Evolutionary conservation across 306 rosid species (phyloP), one percentile per base, ranked within the genome.

Genomic region (Prunus armeniaca): DNA sequence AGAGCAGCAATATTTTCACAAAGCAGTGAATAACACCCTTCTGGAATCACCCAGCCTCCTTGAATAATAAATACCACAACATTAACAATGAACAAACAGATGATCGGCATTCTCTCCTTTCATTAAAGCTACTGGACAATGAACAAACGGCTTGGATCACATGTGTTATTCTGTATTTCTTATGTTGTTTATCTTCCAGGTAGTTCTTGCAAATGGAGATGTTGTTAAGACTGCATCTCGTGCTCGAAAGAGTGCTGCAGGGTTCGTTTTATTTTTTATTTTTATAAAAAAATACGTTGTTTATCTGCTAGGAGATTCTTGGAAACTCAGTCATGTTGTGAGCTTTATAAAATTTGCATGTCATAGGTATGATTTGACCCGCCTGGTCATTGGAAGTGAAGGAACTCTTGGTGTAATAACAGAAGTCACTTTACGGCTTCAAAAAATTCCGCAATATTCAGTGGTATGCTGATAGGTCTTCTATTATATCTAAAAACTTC

Each of bases 351-450:
- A 50, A 12, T 69, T 67, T 69, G 68, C 56, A 34, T 81, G 38
- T 82, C 67, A 20, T 81, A 91, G 97, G 88, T 95, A 95, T 82
- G 98, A 95, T 78, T 83, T 95, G 89, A 95, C 97, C 43, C 97
- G 97, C 69, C 81, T 95, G 85, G 54, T 95, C 84, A 95, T 95
- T 87, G 98, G 98, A 88, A 95, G 98, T 80, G 98, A 95, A 89
- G 98, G 98, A 80, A 92, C 98, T 55, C 93, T 92, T 64, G 98
- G 97, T 56, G 86, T 90, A 61, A 89, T 95, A 79, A 92, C 97
- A 77, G 98, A 95, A 89, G 89, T 86, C 77, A 92, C 98, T 64
- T 84, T 95, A 64, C 85, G 90, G 72, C 97, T 95, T 82, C 98
- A 95, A 83, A 92, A 89, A 83, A 83, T 95, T 83, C 98, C 97